Conservation (phyloP, 345 rosid species). For the Rhizophora apiculata region DNA sequence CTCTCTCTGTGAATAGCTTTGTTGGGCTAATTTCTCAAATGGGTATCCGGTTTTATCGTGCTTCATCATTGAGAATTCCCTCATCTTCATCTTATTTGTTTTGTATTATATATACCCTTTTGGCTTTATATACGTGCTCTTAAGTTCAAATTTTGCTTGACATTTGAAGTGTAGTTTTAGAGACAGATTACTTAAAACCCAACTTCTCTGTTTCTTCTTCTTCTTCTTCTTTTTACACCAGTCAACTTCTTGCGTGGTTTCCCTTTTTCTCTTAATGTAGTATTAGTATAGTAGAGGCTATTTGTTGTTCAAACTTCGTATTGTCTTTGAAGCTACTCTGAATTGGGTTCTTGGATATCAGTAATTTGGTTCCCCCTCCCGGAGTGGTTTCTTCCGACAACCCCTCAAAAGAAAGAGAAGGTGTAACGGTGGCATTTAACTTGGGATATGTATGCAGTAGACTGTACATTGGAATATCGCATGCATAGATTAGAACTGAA, state of each 20-base stretch:
- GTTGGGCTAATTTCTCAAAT: background rate
- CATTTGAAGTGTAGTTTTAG: background rate
- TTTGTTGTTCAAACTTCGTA: background rate
- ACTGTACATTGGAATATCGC: background rate
- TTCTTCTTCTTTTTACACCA: too few species aligned
- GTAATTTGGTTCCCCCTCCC: too few species aligned
- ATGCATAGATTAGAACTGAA: background rate
- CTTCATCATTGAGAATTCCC: background rate
- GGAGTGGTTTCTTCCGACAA: too few species aligned
- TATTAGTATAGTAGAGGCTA: background rate
- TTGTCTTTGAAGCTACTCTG: background rate
- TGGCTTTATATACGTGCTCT: background rate
- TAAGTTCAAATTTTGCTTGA: too few species aligned
- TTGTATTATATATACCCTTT: too few species aligned
- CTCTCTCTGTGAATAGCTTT: background rate
- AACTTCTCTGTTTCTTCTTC: too few species aligned
- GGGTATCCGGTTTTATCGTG: conserved; percentile 9
- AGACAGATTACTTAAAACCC: background rate
- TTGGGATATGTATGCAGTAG: too few species aligned
- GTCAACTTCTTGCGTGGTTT: background rate
- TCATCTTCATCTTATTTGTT: too few species aligned
- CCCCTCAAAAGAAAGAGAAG: too few species aligned
- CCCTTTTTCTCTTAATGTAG: background rate
- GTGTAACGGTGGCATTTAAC: too few species aligned
- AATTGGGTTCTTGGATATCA: too few species aligned